Conservation (phyloP, 2,329 filamentous ascomycete genomes). For the Phialophora tarda region DNA sequence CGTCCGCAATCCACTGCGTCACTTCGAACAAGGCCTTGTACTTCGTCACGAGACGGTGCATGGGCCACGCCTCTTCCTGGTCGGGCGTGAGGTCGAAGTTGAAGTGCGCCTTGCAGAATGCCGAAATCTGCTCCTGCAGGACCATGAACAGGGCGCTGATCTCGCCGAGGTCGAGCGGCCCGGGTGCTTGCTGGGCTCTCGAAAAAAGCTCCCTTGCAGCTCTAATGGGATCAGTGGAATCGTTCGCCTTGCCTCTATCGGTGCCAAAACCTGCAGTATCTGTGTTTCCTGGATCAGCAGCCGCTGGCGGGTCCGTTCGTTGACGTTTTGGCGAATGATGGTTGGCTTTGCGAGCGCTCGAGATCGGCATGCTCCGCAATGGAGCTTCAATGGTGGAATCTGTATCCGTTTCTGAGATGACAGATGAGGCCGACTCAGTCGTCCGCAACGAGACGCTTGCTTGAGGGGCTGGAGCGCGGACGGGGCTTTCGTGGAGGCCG, state of each 20-base stretch:
- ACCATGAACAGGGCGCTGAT: slow-evolving; percentile 30
- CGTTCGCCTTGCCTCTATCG: neutral
- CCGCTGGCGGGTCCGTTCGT: neutral
- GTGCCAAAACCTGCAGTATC: neutral
- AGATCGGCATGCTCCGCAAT: neutral
- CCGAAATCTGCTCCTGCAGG: slow-evolving; percentile 28
- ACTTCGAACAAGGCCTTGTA: slow-evolving; percentile 23
- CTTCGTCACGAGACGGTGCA: slow-evolving; percentile 23
- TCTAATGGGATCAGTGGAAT: neutral
- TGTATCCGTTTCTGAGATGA: neutral
- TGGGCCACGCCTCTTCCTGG: slow-evolving; percentile 29
- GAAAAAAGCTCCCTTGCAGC: neutral
- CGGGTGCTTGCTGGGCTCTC: slow-evolving; percentile 8
- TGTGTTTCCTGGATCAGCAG: slow-evolving; percentile 10
- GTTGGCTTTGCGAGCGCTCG: neutral
- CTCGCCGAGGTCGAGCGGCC: slow-evolving; percentile 23
- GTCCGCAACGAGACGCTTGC: neutral
- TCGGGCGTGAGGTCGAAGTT: slow-evolving; percentile 27
- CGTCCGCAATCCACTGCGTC: slow-evolving; percentile 31
- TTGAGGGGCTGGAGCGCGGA: neutral
- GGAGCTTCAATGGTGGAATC: neutral
- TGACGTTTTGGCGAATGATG: neutral
- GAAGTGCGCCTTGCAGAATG: slow-evolving; percentile 29
- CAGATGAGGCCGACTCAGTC: neutral
- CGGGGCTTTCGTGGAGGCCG: neutral